Conservation (phyloP, 257 asterid genomes). For the Solanum paucissectum region DNA sequence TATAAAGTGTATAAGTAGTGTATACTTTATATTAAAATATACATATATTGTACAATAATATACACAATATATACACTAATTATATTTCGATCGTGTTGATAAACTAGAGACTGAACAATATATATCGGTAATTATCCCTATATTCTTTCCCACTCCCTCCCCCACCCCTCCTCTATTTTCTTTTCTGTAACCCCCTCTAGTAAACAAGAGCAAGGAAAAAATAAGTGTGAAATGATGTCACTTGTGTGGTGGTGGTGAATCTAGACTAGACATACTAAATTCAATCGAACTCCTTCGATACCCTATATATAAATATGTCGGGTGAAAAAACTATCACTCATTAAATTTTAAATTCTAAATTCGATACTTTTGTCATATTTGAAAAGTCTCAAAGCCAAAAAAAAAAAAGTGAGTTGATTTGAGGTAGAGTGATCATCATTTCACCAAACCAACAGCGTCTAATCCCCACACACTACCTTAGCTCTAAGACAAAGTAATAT, state of each 20-base stretch:
- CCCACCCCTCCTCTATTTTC: background rate
- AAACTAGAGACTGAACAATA: accelerated
- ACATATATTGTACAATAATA: background rate
- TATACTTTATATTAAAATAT: too few relatives aligned
- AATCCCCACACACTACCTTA: background rate
- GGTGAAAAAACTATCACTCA: accelerated
- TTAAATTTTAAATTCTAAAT: background rate
- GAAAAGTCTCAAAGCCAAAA: background rate
- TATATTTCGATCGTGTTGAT: background rate
- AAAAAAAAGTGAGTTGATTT: background rate
- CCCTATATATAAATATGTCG: background rate
- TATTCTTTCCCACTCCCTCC: too few relatives aligned
- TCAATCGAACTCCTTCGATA: too few relatives aligned
- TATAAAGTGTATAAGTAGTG: too few relatives aligned
- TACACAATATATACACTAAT: background rate
- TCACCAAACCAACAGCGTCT: background rate
- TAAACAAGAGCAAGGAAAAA: too few relatives aligned
- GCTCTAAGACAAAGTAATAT: background rate
- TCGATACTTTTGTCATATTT: background rate
- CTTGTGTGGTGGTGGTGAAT: background rate
- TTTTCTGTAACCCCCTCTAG: background rate
- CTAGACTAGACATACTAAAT: background rate
- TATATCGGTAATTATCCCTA: background rate
- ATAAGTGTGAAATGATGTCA: background rate
- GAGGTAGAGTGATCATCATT: background rate